A percentile compares a stretch with the other conserved stretches of the same genome.
Evolutionary conservation across 768 basidiomycete genomes (phyloP).

Genomic region (Cytidiella melzeri): DNA sequence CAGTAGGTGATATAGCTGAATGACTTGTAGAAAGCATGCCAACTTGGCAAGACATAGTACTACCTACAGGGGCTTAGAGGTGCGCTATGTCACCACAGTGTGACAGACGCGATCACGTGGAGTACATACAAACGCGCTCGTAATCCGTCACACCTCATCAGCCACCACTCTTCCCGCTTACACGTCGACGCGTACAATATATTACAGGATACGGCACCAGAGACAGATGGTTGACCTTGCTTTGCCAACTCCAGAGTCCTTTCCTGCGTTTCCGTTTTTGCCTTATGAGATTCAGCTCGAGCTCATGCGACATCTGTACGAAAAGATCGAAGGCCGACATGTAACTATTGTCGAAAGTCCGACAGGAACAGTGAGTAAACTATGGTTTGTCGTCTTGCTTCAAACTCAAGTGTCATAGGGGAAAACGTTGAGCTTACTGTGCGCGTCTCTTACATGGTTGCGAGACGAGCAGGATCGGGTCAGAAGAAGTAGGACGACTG

Average conservation of each 20-base stretch:
- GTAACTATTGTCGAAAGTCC: conserved; percentile 86
- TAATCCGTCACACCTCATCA: too few species aligned
- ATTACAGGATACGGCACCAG: too few species aligned
- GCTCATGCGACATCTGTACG: conserved; percentile 85
- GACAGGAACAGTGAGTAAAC: conserved; percentile 68
- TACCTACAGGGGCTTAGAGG: too few species aligned
- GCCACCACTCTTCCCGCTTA: too few species aligned
- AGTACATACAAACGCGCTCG: too few species aligned
- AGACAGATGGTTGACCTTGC: conserved; percentile 11
- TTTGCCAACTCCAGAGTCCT: conserved; percentile 58
- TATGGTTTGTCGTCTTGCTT: background rate
- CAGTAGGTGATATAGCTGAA: too few species aligned
- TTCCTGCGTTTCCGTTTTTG: conserved; percentile 55
- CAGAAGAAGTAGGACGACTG: conserved; percentile 54
- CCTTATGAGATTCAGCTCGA: conserved; percentile 83
- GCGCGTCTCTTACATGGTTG: conserved; percentile 71
- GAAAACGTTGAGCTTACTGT: conserved; percentile 79
- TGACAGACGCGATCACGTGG: too few species aligned
- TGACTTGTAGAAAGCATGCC: too few species aligned
- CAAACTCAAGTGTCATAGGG: conserved; percentile 44
- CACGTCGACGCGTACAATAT: too few species aligned
- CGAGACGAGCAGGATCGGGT: conserved; percentile 64
- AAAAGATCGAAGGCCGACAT: conserved; percentile 64
- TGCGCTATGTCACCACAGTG: too few species aligned
- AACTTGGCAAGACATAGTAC: too few species aligned